phyloP scores from a whole-genome alignment of 2,329 filamentous ascomycete species.

The Fusarium duplospermum region DNA sequence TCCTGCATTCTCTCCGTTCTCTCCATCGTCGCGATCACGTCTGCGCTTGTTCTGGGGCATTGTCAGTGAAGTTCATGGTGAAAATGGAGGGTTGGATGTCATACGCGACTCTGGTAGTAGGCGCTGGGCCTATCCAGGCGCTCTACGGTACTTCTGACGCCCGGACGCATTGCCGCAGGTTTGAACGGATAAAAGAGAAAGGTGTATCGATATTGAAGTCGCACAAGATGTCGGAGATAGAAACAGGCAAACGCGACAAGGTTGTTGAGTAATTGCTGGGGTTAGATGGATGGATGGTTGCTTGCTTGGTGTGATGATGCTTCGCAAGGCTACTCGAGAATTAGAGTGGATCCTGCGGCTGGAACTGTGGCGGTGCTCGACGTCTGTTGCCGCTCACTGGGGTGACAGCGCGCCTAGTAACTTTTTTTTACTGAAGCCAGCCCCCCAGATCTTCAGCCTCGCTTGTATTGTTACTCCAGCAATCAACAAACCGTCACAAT shows the following conservation, averaged over 20 bases:
- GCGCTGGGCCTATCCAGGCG: conserved; percentile 94
- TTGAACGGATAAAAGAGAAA: background rate
- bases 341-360: conserved; percentile 24
- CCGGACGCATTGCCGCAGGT: conserved; percentile 55
- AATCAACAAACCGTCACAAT: conserved; percentile 12
- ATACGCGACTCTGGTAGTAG: conserved; percentile 87
- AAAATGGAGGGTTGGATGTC: conserved; percentile 37
- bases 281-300: background rate
- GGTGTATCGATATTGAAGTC: background rate
- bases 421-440: conserved; percentile 7
- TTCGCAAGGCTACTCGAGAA: conserved; percentile 27
- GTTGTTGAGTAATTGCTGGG: background rate
- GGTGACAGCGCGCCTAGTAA: conserved; percentile 20
- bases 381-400: conserved; percentile 14
- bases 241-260: background rate
- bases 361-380: conserved; percentile 3
- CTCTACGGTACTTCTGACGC: conserved; percentile 80
- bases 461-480: conserved; percentile 30
- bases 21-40: conserved; percentile 70
- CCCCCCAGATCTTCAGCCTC: conserved; percentile 37
- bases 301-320: conserved; percentile 9
- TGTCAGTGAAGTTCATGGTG: conserved; percentile 7
- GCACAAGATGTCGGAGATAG: too few species aligned
- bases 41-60: conserved; percentile 75
- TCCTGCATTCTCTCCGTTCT: conserved; percentile 55